Percentiles rank a stretch among this genome's conserved stretches.
Evolutionary conservation across 2,329 filamentous ascomycete species (phyloP).

Genomic region (Trichoderma sp.): DNA sequence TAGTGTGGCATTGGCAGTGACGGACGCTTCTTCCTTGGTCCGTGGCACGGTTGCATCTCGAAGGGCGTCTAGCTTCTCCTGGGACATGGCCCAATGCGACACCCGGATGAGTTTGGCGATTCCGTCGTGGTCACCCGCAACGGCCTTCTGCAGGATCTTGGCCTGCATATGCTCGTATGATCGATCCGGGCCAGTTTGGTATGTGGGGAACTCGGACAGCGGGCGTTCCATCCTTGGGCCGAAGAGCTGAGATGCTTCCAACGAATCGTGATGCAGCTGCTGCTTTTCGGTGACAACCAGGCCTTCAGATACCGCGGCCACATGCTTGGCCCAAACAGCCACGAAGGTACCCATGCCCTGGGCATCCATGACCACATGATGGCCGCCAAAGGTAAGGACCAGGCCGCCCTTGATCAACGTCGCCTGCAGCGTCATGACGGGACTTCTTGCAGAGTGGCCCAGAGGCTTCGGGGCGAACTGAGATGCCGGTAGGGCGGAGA

Average conservation of each 20-base stretch:
- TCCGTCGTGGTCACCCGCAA: constrained; percentile 11
- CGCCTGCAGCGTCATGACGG: constrained; percentile 19
- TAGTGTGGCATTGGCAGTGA: constrained; percentile 17
- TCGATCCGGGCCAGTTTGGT: constrained; percentile 1
- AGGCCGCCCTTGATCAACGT: constrained; percentile 18
- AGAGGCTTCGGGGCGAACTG: constrained; percentile 13
- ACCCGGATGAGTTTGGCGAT: constrained; percentile 16
- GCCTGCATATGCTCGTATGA: constrained; percentile 18
- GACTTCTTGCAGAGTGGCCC: constrained; percentile 12
- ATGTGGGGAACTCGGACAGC: constrained; percentile 16
- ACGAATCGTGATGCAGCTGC: background rate
- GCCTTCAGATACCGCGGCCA: constrained; percentile 12
- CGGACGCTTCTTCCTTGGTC: constrained; percentile 7
- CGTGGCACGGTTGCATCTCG: constrained; percentile 10
- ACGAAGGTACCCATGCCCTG: constrained; percentile 20
- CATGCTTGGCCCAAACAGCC: constrained; percentile 18
- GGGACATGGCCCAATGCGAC: constrained; percentile 16
- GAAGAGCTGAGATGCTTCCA: constrained; percentile 14
- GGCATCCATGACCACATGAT: constrained; percentile 21
- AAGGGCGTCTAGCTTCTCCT: constrained; percentile 15
- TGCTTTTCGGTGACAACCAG: constrained; percentile 5
- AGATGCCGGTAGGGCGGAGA: constrained; percentile 12
- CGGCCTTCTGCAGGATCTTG: constrained; percentile 18
- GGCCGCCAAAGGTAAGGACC: constrained; percentile 19
- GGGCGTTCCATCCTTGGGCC: constrained; percentile 14